Base-by-base conservation (phyloP, 1,284 basidiomycete genomes). In the Gastroboletus turbinatus region DNA sequence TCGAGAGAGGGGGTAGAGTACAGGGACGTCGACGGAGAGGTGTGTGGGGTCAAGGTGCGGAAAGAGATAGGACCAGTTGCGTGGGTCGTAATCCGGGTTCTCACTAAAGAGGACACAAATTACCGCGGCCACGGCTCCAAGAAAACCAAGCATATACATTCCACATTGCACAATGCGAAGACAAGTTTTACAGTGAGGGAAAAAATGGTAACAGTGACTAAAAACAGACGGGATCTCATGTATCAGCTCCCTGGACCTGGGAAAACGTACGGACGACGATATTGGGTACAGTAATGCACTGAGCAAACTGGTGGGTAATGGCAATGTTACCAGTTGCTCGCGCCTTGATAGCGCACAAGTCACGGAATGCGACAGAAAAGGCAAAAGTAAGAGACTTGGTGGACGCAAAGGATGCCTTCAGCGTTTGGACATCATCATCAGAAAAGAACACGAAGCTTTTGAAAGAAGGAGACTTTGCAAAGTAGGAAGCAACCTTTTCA, bases 401-500 rank as follows among this genome's bases (percentile, higher is more conserved):
- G 42, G 78, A 77, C 0, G 83, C 82, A 42, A 73, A 79, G 0
- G 82, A 83, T 0, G 82, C 82, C 60, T 79, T 83, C 21, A 84
- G 59, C 14, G 65, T 68, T 17, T 73, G 67, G 1, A 79, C 55
- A 25, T 78, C 67, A 2, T 67, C 63, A 9, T 73, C 71, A 2
- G 73, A 65, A 6, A 65, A 53, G 6, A 59, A 59, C 0, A 53
- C 21, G 40, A 70, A 63, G 1, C 43, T 43, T 40, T 33, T 42
- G 44, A 72, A 67, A 1, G 8, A 0, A 14, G 66, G 68, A 9
- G 33, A 4, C 16, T 51, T 40, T 21, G 68, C 48, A 61, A 72
- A 70, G 0, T 1, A 10, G 0, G 42, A 42, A 10, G 67, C 50
- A 6, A 50, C 58, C n/a, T 35, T 40, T 8, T 59, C 59, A 50